Conservation (phyloP, 352 stramenopile genomes). For the Phytophthora aleatoria region DNA sequence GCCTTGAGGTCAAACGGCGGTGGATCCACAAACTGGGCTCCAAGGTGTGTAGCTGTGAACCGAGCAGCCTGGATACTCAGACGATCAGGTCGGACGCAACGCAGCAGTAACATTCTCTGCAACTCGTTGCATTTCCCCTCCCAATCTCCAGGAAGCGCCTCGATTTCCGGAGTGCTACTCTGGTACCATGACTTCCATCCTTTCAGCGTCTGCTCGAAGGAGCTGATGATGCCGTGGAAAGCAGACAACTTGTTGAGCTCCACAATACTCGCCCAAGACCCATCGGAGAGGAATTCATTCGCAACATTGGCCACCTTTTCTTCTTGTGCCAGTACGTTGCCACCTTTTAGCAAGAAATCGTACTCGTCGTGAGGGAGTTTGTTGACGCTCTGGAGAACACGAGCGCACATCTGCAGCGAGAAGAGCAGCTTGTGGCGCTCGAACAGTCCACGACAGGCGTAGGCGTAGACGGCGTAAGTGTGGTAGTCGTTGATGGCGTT, state of each 20-base stretch:
- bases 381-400: constrained; percentile 90
- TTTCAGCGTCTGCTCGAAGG: constrained; percentile 89
- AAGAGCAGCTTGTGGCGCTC: constrained; percentile 97
- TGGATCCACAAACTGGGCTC: constrained; percentile 92
- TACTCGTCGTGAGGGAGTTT: constrained; percentile 94
- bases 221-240: constrained; percentile 90
- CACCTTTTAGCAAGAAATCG: constrained; percentile 94
- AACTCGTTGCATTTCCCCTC: constrained; percentile 93
- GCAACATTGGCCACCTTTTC: constrained; percentile 85
- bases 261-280: constrained; percentile 89
- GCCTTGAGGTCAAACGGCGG: constrained; percentile 92
- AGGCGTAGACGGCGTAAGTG: constrained; percentile 95
- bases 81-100: constrained; percentile 92
- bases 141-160: constrained; percentile 92
- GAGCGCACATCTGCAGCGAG: constrained; percentile 94
- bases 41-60: constrained; percentile 93
- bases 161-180: constrained; percentile 89
- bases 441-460: constrained; percentile 95
- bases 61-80: constrained; percentile 91
- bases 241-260: constrained; percentile 91
- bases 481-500: constrained; percentile 96
- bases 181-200: constrained; percentile 87
- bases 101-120: constrained; percentile 93
- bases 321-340: constrained; percentile 62
- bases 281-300: constrained; percentile 87